Evolutionary conservation across 2,329 filamentous ascomycete genomes (phyloP).

Genomic region (Ceratocystis smalleyi): DNA sequence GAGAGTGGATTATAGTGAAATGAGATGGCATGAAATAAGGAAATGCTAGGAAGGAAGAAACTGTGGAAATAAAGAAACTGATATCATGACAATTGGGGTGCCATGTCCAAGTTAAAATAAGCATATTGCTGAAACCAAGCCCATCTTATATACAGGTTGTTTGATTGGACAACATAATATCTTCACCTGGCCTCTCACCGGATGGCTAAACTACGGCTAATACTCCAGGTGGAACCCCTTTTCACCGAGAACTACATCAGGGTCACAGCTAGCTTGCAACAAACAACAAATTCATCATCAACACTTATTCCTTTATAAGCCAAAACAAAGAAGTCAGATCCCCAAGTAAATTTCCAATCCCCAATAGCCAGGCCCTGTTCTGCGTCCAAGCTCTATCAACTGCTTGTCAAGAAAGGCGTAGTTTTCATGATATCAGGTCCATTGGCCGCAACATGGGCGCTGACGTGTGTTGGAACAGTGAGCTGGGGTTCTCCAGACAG

Average conservation of each 20-base stretch:
- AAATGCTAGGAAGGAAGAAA: neutral
- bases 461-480: neutral
- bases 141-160: neutral
- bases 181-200: neutral
- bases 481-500: constrained; percentile 35
- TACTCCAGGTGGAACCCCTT: neutral
- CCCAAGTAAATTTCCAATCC: too few species aligned
- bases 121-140: neutral
- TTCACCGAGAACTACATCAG: neutral
- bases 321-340: too few species aligned
- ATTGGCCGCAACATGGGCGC: constrained; percentile 6
- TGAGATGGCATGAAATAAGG: neutral
- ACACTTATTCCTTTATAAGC: too few species aligned
- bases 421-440: constrained; percentile 2
- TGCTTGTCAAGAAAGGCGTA: too few species aligned
- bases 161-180: constrained; percentile 4
- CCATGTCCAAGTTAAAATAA: neutral
- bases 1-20: neutral
- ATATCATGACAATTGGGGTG: neutral
- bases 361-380: neutral
- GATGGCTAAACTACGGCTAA: neutral
- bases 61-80: neutral
- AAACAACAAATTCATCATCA: too few species aligned
- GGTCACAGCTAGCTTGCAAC: too few species aligned
- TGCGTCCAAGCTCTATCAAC: too few species aligned